Conservation (phyloP, 1,284 basidiomycete species). For the Malassezia sympodialis region DNA sequence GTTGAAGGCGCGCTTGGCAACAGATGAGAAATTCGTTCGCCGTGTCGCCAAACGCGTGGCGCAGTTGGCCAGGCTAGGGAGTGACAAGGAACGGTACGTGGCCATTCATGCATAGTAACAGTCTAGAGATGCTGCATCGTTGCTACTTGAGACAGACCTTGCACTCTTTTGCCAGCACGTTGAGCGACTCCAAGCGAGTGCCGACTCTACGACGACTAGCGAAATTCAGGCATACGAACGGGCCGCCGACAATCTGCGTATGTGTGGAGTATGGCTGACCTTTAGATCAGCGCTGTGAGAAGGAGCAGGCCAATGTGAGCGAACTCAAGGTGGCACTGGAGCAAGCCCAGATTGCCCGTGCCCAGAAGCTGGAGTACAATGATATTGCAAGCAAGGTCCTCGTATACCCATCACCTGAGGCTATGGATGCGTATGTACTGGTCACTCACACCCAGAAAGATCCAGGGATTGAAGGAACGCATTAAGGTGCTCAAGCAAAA, state of each 20-base stretch:
- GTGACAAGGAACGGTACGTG: constrained; percentile 6
- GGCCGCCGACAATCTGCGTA: not conserved
- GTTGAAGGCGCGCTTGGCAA: constrained; percentile 6
- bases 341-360: not conserved
- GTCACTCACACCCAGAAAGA: not conserved
- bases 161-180: constrained; percentile 2
- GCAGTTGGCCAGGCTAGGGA: not conserved
- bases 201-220: not conserved
- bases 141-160: constrained; percentile 7
- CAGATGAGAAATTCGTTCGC: constrained; percentile 16
- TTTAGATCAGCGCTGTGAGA: not conserved
- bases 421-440: constrained; percentile 8
- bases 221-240: constrained; percentile 5
- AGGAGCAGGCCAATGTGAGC: not conserved
- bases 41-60: constrained; percentile 14
- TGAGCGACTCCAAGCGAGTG: not conserved
- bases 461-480: not conserved
- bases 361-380: constrained; percentile 10
- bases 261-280: not conserved
- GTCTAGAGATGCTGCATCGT: not conserved
- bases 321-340: not conserved
- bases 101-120: not conserved
- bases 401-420: constrained; percentile 16
- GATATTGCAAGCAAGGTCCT: constrained; percentile 14
- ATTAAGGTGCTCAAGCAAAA: constrained; percentile 2